Evolutionary conservation across 2,329 filamentous ascomycete genomes (phyloP).

Genomic region (Calonectria ilicicola): DNA sequence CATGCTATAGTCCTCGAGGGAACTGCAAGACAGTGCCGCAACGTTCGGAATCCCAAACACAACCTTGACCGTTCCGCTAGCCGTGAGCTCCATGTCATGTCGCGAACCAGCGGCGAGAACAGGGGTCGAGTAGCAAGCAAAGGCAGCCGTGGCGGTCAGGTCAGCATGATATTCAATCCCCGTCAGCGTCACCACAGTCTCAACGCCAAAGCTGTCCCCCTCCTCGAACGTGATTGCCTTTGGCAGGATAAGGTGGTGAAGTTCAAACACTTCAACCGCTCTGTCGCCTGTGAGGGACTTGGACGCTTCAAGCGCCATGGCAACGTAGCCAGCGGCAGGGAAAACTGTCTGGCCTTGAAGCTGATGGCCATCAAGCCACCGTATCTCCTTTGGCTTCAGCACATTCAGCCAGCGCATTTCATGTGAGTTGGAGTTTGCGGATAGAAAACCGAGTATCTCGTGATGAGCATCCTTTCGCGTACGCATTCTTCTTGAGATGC

Average conservation of each 20-base stretch:
- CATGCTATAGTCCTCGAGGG: too few relatives aligned
- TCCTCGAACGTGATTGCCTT: neutral
- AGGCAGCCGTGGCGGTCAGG: too few relatives aligned
- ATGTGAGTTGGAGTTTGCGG: neutral
- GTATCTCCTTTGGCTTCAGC: conserved; percentile 39
- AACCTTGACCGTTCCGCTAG: too few relatives aligned
- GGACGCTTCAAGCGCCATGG: conserved; percentile 50
- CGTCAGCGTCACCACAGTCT: neutral
- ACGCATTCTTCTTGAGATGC: conserved; percentile 39
- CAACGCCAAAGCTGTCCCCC: neutral
- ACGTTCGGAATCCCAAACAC: too few relatives aligned
- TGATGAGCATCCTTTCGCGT: conserved; percentile 45
- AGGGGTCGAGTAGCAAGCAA: too few relatives aligned
- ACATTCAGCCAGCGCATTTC: conserved; percentile 40
- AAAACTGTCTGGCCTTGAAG: conserved; percentile 49
- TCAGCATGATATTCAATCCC: too few relatives aligned
- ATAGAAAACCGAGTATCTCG: conserved; percentile 50
- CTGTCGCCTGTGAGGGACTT: neutral
- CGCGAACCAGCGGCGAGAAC: too few relatives aligned
- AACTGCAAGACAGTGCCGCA: too few relatives aligned
- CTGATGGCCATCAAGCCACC: conserved; percentile 56
- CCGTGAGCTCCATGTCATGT: too few relatives aligned
- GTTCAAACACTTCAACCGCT: neutral
- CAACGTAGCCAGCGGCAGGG: conserved; percentile 52
- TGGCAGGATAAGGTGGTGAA: neutral